phyloP scores from a whole-genome alignment of 2,329 filamentous ascomycete genomes.

The Cladophialophora bantiana region DNA sequence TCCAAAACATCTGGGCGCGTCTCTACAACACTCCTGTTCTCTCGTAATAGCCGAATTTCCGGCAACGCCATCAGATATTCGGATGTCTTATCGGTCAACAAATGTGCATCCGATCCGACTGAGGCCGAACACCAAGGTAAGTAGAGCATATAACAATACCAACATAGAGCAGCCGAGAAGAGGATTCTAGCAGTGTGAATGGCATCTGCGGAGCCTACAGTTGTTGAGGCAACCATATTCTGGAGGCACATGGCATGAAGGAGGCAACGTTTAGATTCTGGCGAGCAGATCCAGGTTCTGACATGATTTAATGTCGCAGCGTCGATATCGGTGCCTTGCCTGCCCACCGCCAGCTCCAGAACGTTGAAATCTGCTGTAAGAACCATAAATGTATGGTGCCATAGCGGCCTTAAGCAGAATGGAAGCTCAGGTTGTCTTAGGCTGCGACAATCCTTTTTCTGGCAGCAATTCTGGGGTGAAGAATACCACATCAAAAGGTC shows the following conservation, averaged over 20 bases:
- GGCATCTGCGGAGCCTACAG: constrained; percentile 26
- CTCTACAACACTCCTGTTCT: too few relatives aligned
- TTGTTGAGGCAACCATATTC: constrained; percentile 29
- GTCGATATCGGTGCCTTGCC: constrained; percentile 37
- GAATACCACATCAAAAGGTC: constrained; percentile 17
- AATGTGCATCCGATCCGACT: too few relatives aligned
- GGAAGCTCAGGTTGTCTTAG: constrained; percentile 29
- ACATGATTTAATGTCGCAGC: constrained; percentile 18
- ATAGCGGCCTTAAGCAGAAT: constrained; percentile 41
- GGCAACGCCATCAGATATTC: constrained; percentile 12
- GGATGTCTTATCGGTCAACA: neutral
- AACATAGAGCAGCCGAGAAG: constrained; percentile 31
- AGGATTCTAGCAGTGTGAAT: constrained; percentile 39
- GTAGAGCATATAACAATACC: constrained; percentile 29
- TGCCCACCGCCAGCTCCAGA: constrained; percentile 41
- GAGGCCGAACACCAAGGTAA: neutral
- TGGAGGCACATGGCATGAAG: constrained; percentile 39
- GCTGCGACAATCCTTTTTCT: constrained; percentile 5
- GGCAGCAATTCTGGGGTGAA: constrained; percentile 9
- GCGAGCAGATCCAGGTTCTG: constrained; percentile 38
- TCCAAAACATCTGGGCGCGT: neutral
- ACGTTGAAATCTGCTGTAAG: constrained; percentile 40
- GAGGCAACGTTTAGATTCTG: constrained; percentile 35
- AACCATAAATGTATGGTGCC: constrained; percentile 42
- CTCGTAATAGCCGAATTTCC: constrained; percentile 10